phyloP scores from a whole-genome alignment of 2,329 filamentous ascomycete species.

The Didymella pinodella region DNA sequence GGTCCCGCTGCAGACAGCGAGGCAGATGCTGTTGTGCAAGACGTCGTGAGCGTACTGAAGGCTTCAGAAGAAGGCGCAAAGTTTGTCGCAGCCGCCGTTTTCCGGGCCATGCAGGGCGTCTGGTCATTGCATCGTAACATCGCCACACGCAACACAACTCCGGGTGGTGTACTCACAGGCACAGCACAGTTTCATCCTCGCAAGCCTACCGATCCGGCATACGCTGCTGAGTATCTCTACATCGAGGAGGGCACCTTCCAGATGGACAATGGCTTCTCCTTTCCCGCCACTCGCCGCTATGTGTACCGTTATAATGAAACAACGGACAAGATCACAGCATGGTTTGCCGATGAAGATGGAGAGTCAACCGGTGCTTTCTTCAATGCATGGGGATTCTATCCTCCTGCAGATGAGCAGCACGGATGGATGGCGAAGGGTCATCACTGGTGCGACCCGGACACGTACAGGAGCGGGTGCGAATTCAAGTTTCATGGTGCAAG shows the following conservation, averaged over 20 bases:
- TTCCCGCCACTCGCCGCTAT: conserved; percentile 71
- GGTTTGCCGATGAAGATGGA: conserved; percentile 77
- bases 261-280: conserved; percentile 63
- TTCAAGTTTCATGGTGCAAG: conserved; percentile 61
- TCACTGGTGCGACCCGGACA: conserved; percentile 75
- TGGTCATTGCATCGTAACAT: conserved; percentile 71
- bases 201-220: conserved; percentile 58
- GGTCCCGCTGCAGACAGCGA: conserved; percentile 47
- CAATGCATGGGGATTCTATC: conserved; percentile 72
- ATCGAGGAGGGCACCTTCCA: conserved; percentile 72
- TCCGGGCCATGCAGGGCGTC: conserved; percentile 72
- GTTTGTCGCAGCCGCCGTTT: conserved; percentile 72
- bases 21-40: conserved; percentile 55
- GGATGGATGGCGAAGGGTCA: conserved; percentile 71
- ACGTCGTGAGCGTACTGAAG: conserved; percentile 54
- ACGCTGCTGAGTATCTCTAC: conserved; percentile 68
- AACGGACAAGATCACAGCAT: conserved; percentile 70
- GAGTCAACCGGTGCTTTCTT: conserved; percentile 77
- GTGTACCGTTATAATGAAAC: conserved; percentile 73
- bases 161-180: conserved; percentile 71
- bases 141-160: conserved; percentile 63
- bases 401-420: conserved; percentile 43
- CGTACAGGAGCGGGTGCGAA: conserved; percentile 73
- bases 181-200: conserved; percentile 71
- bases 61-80: conserved; percentile 55